Evolutionary conservation across 495 filamentous ascomycete species (phyloP).

Genomic region (Astrothelium macrocarpum): DNA sequence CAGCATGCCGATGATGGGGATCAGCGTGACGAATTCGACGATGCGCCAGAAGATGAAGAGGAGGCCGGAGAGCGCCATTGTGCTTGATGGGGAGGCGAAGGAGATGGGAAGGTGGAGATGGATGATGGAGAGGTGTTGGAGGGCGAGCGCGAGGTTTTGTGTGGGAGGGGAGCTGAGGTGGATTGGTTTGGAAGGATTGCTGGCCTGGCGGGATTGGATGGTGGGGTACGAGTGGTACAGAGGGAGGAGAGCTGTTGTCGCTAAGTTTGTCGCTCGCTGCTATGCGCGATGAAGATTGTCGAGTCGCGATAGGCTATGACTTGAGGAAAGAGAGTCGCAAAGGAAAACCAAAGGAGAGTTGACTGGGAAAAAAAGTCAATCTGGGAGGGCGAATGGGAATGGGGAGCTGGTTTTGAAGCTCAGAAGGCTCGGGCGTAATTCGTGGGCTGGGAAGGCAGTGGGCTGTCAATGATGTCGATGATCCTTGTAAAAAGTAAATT

Average conservation of each 20-base stretch:
- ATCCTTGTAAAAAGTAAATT: background rate
- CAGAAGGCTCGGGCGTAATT: background rate
- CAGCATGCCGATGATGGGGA: slow-evolving; percentile 83
- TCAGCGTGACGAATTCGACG: slow-evolving; percentile 71
- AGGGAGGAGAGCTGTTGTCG: background rate
- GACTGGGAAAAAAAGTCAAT: background rate
- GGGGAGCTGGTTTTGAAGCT: background rate
- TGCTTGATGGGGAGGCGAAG: background rate
- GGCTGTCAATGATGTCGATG: background rate
- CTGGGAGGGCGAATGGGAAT: background rate
- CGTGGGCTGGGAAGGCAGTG: slow-evolving; percentile 2
- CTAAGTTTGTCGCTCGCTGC: background rate
- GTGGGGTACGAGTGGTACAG: background rate
- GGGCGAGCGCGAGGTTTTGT: background rate
- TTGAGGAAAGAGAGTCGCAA: background rate
- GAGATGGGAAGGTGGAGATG: slow-evolving; percentile 5
- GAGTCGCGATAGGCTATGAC: background rate
- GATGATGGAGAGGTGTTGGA: background rate
- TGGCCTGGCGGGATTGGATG: background rate
- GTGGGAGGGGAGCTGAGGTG: background rate
- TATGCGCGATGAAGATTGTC: background rate
- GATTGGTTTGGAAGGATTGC: background rate
- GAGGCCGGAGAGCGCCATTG: slow-evolving; percentile 43
- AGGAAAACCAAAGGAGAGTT: background rate
- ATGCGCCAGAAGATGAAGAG: slow-evolving; percentile 81